Percentiles rank a stretch among this genome's conserved stretches.
phyloP scores from a whole-genome alignment of 441 rosid species.

The Syzygium malaccense region DNA sequence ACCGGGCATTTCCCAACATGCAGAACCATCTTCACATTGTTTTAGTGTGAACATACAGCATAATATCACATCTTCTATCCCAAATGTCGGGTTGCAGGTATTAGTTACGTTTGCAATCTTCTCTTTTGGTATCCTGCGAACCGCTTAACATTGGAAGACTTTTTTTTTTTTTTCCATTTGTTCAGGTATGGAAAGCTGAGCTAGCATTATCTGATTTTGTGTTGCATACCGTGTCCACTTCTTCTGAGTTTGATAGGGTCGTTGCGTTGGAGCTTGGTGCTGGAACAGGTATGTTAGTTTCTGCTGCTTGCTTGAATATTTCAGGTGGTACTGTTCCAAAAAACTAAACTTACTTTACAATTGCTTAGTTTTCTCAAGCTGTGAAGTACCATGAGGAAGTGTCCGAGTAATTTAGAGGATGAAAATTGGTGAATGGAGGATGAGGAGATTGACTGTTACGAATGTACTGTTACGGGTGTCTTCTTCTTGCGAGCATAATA shows the following conservation, averaged over 20 bases:
- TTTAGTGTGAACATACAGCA: slow-evolving; percentile 53
- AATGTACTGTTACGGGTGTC: not conserved
- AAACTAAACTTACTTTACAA: not conserved
- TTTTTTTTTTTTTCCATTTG: not conserved
- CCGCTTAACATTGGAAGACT: not conserved
- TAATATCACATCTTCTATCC: slow-evolving; percentile 67
- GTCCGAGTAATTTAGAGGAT: not conserved
- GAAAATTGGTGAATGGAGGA: not conserved
- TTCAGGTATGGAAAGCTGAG: slow-evolving; percentile 90
- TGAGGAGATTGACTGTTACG: not conserved
- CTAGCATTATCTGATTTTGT: slow-evolving; percentile 68
- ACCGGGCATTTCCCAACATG: not conserved
- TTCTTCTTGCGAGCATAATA: not conserved
- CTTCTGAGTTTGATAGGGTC: slow-evolving; percentile 45
- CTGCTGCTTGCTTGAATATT: not conserved
- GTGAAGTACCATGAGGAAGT: not conserved
- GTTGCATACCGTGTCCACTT: slow-evolving; percentile 60
- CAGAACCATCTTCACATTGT: slow-evolving; percentile 16
- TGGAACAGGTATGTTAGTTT: slow-evolving; percentile 59
- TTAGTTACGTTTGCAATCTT: not conserved
- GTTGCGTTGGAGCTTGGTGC: slow-evolving; percentile 73
- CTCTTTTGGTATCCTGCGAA: not conserved
- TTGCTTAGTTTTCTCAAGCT: not conserved
- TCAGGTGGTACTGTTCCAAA: not conserved
- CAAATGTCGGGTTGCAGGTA: slow-evolving; percentile 80